Evolutionary conservation across 2,329 filamentous ascomycete species (phyloP).

Genomic region (Fusarium cicatricum): DNA sequence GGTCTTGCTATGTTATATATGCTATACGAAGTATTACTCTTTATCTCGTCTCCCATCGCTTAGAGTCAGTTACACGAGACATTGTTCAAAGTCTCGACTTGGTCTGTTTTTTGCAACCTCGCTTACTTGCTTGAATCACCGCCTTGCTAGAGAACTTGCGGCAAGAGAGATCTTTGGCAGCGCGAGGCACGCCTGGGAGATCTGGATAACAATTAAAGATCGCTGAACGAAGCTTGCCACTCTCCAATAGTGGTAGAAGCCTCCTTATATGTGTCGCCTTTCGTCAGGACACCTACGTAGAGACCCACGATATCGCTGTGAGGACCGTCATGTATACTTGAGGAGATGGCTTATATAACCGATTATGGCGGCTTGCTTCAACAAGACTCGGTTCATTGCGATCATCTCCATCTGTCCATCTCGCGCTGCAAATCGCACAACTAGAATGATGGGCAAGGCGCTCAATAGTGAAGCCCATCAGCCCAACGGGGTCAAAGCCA

Average conservation of each 20-base stretch:
- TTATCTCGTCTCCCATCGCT: too few relatives aligned
- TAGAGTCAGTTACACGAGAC: too few relatives aligned
- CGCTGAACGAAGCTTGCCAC: slow-evolving; percentile 58
- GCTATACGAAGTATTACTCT: too few relatives aligned
- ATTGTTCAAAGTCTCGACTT: slow-evolving; percentile 11
- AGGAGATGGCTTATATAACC: slow-evolving; percentile 56
- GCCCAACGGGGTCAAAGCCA: slow-evolving; percentile 66
- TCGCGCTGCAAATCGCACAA: slow-evolving; percentile 66
- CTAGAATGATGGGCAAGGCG: slow-evolving; percentile 63
- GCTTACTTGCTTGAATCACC: slow-evolving; percentile 55
- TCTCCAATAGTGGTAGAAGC: slow-evolving; percentile 57
- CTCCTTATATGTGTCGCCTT: slow-evolving; percentile 59
- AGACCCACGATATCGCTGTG: slow-evolving; percentile 63
- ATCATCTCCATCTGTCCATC: slow-evolving; percentile 62
- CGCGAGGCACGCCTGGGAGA: slow-evolving; percentile 57
- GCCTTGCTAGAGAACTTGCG: slow-evolving; percentile 65
- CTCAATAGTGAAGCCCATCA: slow-evolving; percentile 62
- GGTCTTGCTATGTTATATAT: background rate
- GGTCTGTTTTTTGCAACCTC: background rate
- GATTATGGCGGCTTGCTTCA: slow-evolving; percentile 61
- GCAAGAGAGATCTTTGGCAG: slow-evolving; percentile 59
- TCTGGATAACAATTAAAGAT: slow-evolving; percentile 60
- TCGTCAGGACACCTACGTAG: slow-evolving; percentile 57
- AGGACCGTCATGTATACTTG: background rate
- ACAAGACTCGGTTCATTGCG: slow-evolving; percentile 61